Percentiles rank a stretch among this genome's conserved stretches.
Evolutionary conservation across 768 basidiomycete species (phyloP).

Genomic region (Naematelia encephala): DNA sequence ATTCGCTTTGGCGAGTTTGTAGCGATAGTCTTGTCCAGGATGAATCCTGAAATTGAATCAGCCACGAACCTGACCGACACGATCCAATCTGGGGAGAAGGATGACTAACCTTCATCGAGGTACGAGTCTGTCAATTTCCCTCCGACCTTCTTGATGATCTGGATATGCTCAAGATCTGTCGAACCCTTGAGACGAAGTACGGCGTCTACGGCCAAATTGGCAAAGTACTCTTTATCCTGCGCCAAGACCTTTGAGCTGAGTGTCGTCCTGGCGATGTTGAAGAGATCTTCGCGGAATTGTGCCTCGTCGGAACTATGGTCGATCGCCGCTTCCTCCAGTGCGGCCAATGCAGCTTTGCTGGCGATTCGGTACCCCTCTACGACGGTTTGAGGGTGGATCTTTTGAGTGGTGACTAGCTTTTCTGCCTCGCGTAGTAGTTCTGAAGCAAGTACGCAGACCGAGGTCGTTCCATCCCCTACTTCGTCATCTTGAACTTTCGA

Average conservation of each 20-base stretch:
- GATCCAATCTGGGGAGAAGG: not conserved
- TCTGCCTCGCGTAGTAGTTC: constrained; percentile 93
- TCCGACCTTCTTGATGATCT: constrained; percentile 99
- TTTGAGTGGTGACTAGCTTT: constrained; percentile 75
- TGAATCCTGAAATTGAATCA: constrained; percentile 66
- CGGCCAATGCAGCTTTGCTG: constrained; percentile 73
- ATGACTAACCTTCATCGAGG: constrained; percentile 77
- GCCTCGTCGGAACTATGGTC: constrained; percentile 73
- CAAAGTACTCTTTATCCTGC: constrained; percentile 96
- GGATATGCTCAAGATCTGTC: constrained; percentile 94
- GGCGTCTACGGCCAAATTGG: constrained; percentile 95
- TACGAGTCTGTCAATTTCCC: constrained; percentile 98
- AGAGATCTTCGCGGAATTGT: constrained; percentile 80
- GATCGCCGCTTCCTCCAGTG: constrained; percentile 73
- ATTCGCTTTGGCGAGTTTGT: constrained; percentile 91
- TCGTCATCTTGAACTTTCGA: constrained; percentile 99
- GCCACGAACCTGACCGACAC: not conserved
- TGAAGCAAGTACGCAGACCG: constrained; percentile 79
- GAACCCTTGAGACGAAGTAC: constrained; percentile 93
- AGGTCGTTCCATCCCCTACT: constrained; percentile 74
- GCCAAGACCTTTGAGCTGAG: constrained; percentile 92
- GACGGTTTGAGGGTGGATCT: constrained; percentile 97
- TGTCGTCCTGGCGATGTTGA: constrained; percentile 96
- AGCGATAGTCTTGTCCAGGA: constrained; percentile 91
- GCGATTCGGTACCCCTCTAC: constrained; percentile 96